phyloP scores from a whole-genome alignment of 1,284 basidiomycete genomes.

The Serendipita sp. region DNA sequence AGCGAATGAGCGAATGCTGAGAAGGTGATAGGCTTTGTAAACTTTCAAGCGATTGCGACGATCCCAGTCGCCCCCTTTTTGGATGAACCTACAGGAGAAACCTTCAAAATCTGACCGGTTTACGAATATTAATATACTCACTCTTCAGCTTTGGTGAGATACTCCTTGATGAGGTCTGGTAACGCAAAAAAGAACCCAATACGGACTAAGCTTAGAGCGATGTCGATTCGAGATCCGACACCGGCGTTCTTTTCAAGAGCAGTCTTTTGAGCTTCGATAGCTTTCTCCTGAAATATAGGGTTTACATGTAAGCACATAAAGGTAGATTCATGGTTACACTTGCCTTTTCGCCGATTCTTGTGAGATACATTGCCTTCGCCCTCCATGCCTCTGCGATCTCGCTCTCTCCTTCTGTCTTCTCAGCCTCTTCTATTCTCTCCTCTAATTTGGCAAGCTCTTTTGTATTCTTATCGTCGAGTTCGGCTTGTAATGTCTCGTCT shows the following conservation, averaged over 20 bases:
- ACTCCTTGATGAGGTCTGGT: slow-evolving; percentile 54
- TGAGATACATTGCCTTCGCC: slow-evolving; percentile 77
- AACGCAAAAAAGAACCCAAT: slow-evolving; percentile 89
- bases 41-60: slow-evolving; percentile 92
- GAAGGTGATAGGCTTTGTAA: slow-evolving; percentile 75
- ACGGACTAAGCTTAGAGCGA: slow-evolving; percentile 76
- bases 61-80: slow-evolving; percentile 98
- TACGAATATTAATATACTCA: slow-evolving; percentile 25
- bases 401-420: slow-evolving; percentile 85
- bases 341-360: slow-evolving; percentile 86
- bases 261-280: slow-evolving; percentile 67
- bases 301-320: not conserved
- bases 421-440: slow-evolving; percentile 67
- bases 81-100: slow-evolving; percentile 54
- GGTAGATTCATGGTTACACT: not conserved
- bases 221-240: slow-evolving; percentile 85
- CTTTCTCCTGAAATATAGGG: slow-evolving; percentile 38
- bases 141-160: slow-evolving; percentile 75
- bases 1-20: slow-evolving; percentile 65
- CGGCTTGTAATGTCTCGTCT: slow-evolving; percentile 47
- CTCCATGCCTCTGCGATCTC: slow-evolving; percentile 83
- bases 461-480: slow-evolving; percentile 63
- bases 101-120: not conserved
- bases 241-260: slow-evolving; percentile 90
- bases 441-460: slow-evolving; percentile 68